A percentile compares a stretch with the other conserved stretches of the same genome.
phyloP scores from a whole-genome alignment of 805 yeast species.

The Candida xyloterini region DNA sequence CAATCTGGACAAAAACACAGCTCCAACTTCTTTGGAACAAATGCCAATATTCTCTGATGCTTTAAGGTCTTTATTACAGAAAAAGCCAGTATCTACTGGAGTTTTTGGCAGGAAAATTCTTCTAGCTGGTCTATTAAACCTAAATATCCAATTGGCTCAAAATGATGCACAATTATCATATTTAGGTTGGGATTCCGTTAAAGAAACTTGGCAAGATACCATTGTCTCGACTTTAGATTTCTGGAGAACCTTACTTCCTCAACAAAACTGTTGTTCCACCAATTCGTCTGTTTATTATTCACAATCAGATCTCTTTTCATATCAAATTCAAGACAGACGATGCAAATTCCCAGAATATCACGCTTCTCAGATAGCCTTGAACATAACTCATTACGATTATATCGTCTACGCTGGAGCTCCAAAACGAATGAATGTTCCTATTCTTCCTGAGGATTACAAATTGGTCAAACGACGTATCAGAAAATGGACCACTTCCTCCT shows the following conservation, averaged over 20 bases:
- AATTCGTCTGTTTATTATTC: constrained; percentile 16
- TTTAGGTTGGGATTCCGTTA: constrained; percentile 36
- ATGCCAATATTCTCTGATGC: constrained; percentile 31
- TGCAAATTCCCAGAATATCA: constrained; percentile 66
- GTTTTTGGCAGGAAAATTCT: constrained; percentile 61
- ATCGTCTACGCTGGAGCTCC: constrained; percentile 79
- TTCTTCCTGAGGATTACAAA: constrained; percentile 50
- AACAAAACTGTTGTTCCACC: constrained; percentile 21
- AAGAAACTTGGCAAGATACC: constrained; percentile 59
- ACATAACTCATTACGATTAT: constrained; percentile 68
- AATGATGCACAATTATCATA: constrained; percentile 46
- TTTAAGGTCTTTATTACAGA: constrained; percentile 39
- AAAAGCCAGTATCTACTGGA: constrained; percentile 40
- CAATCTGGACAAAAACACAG: constrained; percentile 17
- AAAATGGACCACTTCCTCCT: constrained; percentile 43
- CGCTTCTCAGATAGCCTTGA: constrained; percentile 60
- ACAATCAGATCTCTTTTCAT: constrained; percentile 11
- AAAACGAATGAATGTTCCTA: constrained; percentile 62
- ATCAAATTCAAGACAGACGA: constrained; percentile 30
- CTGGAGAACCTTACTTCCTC: constrained; percentile 46
- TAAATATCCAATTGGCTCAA: constrained; percentile 58
- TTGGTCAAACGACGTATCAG: constrained; percentile 44
- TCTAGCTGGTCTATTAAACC: constrained; percentile 58
- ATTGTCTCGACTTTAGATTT: constrained; percentile 61
- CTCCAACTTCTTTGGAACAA: constrained; percentile 16